A percentile compares a stretch with the other conserved stretches of the same genome.
Conservation (phyloP, 768 basidiomycete genomes). For the Phaeotremella fagi region DNA sequence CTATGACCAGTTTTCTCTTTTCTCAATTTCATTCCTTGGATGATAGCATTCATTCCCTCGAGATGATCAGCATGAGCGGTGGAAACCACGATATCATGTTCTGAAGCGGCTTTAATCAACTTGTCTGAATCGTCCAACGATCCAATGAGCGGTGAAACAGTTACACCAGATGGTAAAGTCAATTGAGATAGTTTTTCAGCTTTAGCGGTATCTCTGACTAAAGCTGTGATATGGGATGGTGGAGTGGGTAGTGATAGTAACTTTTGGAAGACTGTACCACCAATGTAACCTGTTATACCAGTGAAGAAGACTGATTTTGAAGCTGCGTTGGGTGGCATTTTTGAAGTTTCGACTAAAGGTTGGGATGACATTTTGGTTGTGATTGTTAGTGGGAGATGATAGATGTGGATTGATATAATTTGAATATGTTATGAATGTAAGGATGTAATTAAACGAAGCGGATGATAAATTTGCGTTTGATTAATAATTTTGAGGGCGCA, state of each 20-base stretch:
- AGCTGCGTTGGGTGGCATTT: not conserved
- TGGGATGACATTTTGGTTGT: too few relatives aligned
- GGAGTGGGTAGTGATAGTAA: constrained; percentile 22
- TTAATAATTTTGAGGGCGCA: too few relatives aligned
- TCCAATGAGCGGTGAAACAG: constrained; percentile 30
- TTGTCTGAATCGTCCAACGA: constrained; percentile 37
- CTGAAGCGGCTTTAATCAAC: constrained; percentile 25
- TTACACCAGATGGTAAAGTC: constrained; percentile 8
- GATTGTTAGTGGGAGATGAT: too few relatives aligned
- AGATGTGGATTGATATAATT: too few relatives aligned
- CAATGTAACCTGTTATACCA: constrained; percentile 42
- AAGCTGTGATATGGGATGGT: constrained; percentile 28
- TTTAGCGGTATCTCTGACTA: constrained; percentile 34
- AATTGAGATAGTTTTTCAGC: constrained; percentile 27
- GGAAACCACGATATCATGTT: constrained; percentile 39
- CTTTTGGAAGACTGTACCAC: constrained; percentile 23
- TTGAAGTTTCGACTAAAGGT: not conserved
- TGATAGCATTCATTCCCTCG: constrained; percentile 31
- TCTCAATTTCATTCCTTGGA: constrained; percentile 38
- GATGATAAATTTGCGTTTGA: too few relatives aligned
- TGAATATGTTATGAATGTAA: too few relatives aligned
- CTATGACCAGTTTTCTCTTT: constrained; percentile 44
- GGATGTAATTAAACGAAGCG: too few relatives aligned
- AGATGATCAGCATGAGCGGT: constrained; percentile 42
- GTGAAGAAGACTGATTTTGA: constrained; percentile 32